phyloP scores from a whole-genome alignment of 768 basidiomycete species.

The Tylopilus sp. region DNA sequence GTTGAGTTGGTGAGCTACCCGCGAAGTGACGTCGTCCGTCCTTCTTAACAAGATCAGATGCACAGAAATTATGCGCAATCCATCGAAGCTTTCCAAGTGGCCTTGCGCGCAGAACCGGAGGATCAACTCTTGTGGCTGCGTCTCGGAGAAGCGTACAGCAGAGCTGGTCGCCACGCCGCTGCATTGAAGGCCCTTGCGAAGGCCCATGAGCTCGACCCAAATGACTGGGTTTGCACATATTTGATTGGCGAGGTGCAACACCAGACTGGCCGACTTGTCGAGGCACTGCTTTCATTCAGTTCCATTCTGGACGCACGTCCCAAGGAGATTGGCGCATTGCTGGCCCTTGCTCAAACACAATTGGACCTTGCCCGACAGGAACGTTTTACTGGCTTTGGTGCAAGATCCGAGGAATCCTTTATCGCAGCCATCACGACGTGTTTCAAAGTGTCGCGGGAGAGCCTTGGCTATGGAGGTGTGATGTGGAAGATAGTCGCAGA shows the following conservation, averaged over 20 bases:
- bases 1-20: conserved; percentile 74
- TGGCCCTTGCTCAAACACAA: conserved; percentile 68
- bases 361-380: conserved; percentile 70
- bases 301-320: conserved; percentile 53
- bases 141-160: conserved; percentile 88
- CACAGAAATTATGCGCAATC: conserved; percentile 68
- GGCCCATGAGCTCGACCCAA: conserved; percentile 67
- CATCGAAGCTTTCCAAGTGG: conserved; percentile 83
- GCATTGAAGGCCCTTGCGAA: conserved; percentile 82
- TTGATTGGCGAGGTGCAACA: conserved; percentile 82
- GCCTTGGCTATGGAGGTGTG: conserved; percentile 62
- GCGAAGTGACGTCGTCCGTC: neutral
- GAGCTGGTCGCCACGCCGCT: conserved; percentile 83
- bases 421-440: conserved; percentile 53
- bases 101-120: conserved; percentile 70
- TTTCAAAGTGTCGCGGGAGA: conserved; percentile 44
- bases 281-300: conserved; percentile 69
- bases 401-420: conserved; percentile 74
- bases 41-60: conserved; percentile 40
- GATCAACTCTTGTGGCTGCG: conserved; percentile 87
- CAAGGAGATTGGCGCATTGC: conserved; percentile 66
- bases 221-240: conserved; percentile 82
- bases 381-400: conserved; percentile 62
- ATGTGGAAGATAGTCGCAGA: conserved; percentile 87
- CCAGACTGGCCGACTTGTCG: conserved; percentile 68